Conservation (phyloP, 148 eudicot genomes). For the Rhododendron mucronatum region DNA sequence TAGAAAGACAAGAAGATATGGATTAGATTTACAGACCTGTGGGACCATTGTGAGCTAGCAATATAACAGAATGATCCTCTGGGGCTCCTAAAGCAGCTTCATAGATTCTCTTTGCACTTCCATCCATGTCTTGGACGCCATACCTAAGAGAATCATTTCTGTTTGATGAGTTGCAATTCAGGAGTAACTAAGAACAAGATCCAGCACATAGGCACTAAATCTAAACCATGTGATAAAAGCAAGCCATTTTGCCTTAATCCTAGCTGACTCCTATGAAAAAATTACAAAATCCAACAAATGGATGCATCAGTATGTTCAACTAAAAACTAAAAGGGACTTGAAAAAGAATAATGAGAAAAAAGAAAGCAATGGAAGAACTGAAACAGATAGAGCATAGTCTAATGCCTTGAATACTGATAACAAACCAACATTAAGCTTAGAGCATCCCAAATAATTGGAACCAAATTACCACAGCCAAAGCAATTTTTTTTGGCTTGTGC, state of each 20-base stretch:
- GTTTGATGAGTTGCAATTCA: conserved; percentile 3
- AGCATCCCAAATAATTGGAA: not conserved
- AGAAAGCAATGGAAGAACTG: not conserved
- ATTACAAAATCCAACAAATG: not conserved
- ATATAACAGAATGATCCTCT: conserved; percentile 46
- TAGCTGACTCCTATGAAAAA: not conserved
- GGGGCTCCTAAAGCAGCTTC: conserved; percentile 62
- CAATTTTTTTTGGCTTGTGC: not conserved
- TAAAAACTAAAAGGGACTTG: not conserved
- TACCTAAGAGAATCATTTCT: conserved; percentile 42
- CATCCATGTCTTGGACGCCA: conserved; percentile 62
- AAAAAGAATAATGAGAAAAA: not conserved
- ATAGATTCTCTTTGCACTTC: conserved; percentile 61
- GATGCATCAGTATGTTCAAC: not conserved
- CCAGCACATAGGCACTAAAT: not conserved
- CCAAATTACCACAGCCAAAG: not conserved
- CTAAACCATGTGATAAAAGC: not conserved
- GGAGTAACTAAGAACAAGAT: not conserved
- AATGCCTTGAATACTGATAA: not conserved
- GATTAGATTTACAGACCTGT: conserved; percentile 42
- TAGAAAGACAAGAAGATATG: not conserved
- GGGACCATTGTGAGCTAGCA: conserved; percentile 96
- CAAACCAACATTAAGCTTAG: not conserved
- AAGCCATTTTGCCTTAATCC: not conserved
- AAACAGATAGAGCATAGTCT: not conserved